Evolutionary conservation across 1,284 basidiomycete species (phyloP), one percentile per base, ranked within the genome.

Genomic region (Ustilago hordei): DNA sequence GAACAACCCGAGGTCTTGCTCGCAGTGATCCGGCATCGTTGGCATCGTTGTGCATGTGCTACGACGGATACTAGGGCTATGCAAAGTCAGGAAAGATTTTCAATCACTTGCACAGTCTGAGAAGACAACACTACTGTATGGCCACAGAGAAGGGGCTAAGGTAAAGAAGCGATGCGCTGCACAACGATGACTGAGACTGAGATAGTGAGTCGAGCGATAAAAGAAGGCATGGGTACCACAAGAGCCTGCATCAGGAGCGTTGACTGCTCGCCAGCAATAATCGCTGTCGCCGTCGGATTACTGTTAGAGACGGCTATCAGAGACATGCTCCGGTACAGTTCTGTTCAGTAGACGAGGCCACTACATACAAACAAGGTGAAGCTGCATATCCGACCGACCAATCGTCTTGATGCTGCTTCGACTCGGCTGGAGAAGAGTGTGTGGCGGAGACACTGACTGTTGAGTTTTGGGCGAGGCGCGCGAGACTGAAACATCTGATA

Each of bases 171-270:
- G 13, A 13, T 13, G 7, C 17, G 11, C 13, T 41, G 39, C 39
- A 41, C 12, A 45, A 13, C 45, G 60, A 64, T 64, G 54, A 52
- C 35, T 55, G 55, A 64, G 52, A n/a, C 7, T 19, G 39, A 64
- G 55, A 64, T 64, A 57, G 23, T 28, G 23, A 28, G 62, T 47
- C 62, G 55, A 64, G 55, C 55, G 61, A 53, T 64, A 57, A 56
- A 56, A 28, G n/a, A 45, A 19, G 19, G 19, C 19, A 19, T 19
- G 19, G 19, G 19, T 19, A 19, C 9, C 7, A 28, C n/a, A 34
- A 36, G 35, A 39, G 12, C 23, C 15, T 32, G 36, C 34, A 17
- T 45, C 7, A 15, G 45, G 43, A 15, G 15, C 7, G 8, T 15
- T 45, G 43, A 19, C 13, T 45, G n/a, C 43, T 45, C 19, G 43